Evolutionary conservation across 148 eudicot genomes (phyloP).

Genomic region (Nepenthes gracilis): DNA sequence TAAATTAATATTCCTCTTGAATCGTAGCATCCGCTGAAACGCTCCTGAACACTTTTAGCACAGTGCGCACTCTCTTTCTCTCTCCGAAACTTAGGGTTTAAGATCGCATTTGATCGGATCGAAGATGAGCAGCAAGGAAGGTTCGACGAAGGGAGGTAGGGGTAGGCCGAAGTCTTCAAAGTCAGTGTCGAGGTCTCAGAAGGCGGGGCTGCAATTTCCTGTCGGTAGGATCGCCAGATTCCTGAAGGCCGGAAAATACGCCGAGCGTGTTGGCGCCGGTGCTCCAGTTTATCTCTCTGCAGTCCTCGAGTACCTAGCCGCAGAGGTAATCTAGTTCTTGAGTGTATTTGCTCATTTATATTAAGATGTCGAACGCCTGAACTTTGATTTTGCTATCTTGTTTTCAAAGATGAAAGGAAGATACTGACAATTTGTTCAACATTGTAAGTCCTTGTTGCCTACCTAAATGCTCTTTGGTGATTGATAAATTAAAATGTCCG

Average conservation of each 20-base stretch:
- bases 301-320: conserved; percentile 40
- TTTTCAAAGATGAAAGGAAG: no score
- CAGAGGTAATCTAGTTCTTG: conserved; percentile 15
- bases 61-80: conserved; percentile 5
- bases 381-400: no score
- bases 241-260: conserved; percentile 32
- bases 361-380: no score
- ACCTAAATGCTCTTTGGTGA: background rate
- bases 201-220: conserved; percentile 38
- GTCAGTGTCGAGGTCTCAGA: conserved; percentile 26
- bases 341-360: no score
- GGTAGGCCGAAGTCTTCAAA: conserved; percentile 30
- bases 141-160: conserved; percentile 24
- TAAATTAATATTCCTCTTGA: background rate
- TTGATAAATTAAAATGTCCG: background rate
- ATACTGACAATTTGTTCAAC: background rate
- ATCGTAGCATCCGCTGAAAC: background rate
- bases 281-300: conserved; percentile 43
- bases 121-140: conserved; percentile 33
- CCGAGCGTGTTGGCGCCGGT: conserved; percentile 43
- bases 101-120: background rate
- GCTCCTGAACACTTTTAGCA: background rate
- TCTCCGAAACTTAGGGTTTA: conserved; percentile 15
- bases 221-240: conserved; percentile 36
- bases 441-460: background rate